Evolutionary conservation across 805 yeast genomes (phyloP).

Genomic region (Candida namnaoensis): DNA sequence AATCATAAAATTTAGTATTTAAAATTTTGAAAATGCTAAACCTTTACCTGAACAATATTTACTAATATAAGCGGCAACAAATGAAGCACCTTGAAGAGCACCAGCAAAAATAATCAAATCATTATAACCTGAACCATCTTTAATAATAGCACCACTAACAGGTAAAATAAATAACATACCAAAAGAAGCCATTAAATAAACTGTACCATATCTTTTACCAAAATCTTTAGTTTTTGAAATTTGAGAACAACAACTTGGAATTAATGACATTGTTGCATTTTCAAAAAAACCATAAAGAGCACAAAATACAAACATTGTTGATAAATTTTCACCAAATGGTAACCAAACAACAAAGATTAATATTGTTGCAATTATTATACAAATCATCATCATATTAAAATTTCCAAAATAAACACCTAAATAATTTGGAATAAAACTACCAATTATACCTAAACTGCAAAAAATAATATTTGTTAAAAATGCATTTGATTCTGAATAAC

Average conservation of each 20-base stretch:
- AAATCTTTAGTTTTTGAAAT: conserved; percentile 56
- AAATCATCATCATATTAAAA: conserved; percentile 44
- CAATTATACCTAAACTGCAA: conserved; percentile 37
- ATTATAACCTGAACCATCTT: conserved; percentile 26
- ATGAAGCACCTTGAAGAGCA: background rate
- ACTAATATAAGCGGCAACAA: too few relatives aligned
- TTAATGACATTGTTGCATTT: conserved; percentile 53
- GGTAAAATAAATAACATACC: conserved; percentile 40
- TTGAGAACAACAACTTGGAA: conserved; percentile 64
- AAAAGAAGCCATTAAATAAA: conserved; percentile 42
- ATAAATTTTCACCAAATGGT: conserved; percentile 43
- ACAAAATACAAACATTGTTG: conserved; percentile 42
- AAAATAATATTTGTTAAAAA: conserved; percentile 27
- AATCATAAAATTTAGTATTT: too few relatives aligned
- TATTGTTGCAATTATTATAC: conserved; percentile 36
- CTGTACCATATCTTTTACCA: conserved; percentile 62
- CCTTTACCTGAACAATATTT: too few relatives aligned
- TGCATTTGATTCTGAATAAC: conserved; percentile 32
- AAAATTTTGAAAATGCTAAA: too few relatives aligned
- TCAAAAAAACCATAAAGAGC: conserved; percentile 48
- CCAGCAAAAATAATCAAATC: conserved; percentile 31
- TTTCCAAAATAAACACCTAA: conserved; percentile 47
- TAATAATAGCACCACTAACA: conserved; percentile 38
- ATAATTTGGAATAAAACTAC: conserved; percentile 47
- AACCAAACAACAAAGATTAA: conserved; percentile 53